phyloP scores from a whole-genome alignment of 202 grass and related monocot species.

The Panicum virgatum region DNA sequence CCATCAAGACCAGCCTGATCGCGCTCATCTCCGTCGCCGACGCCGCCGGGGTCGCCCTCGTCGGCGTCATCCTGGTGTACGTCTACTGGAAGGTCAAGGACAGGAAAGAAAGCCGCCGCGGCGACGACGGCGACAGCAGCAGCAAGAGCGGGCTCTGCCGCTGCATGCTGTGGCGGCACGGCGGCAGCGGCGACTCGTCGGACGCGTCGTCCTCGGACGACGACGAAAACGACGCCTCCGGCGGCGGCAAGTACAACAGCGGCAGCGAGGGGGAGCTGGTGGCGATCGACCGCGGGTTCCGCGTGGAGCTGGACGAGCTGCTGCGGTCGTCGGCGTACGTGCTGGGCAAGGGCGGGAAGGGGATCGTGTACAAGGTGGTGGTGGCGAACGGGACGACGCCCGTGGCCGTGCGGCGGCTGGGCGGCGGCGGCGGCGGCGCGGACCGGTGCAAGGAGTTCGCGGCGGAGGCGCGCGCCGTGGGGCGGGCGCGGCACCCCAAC shows the following conservation, averaged over 20 bases:
- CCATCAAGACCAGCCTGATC: conserved; percentile 56
- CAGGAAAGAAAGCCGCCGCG: conserved; percentile 12
- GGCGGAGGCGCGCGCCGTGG: conserved; percentile 74
- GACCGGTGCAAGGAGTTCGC: conserved; percentile 74
- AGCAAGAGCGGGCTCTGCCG: conserved; percentile 21
- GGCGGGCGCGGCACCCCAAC: conserved; percentile 71
- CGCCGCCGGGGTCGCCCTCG: conserved; percentile 73
- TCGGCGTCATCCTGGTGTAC: conserved; percentile 78
- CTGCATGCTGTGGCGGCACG: conserved; percentile 34
- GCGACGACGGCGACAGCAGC: not conserved
- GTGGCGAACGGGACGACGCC: conserved; percentile 65
- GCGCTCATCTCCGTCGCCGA: conserved; percentile 79
- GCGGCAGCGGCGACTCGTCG: not conserved
- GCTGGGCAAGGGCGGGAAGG: conserved; percentile 84
- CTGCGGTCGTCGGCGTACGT: conserved; percentile 92
- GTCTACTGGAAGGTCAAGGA: conserved; percentile 92
- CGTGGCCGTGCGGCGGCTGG: conserved; percentile 79
- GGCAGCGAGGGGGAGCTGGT: conserved; percentile 64
- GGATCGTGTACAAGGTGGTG: conserved; percentile 99
- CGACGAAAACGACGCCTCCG: conserved; percentile 19
- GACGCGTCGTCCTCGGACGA: conserved; percentile 18
- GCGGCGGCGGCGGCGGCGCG: conserved; percentile 46
- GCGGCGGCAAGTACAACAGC: conserved; percentile 38
- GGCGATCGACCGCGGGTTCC: conserved; percentile 74
- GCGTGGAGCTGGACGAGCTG: conserved; percentile 91